Evolutionary conservation across 768 basidiomycete species (phyloP).

Genomic region (Mycena rebaudengoi): DNA sequence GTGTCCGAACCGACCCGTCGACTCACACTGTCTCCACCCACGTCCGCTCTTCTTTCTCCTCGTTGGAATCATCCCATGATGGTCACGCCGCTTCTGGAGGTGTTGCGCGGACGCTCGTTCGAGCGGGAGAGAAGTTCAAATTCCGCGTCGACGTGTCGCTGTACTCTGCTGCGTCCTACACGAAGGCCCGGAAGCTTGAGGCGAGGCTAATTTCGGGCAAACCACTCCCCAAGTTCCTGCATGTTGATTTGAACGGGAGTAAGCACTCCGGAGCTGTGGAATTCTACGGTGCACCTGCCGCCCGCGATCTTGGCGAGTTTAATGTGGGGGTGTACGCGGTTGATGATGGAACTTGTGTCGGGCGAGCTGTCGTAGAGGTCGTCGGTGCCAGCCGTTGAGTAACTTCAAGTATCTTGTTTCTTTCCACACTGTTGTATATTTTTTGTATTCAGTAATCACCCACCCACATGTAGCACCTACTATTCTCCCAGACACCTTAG

Average conservation of each 20-base stretch:
- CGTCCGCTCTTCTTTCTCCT: conserved; percentile 66
- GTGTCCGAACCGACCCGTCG: conserved; percentile 35
- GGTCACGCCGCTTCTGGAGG: conserved; percentile 45
- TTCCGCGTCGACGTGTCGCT: conserved; percentile 58
- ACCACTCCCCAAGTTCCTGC: conserved; percentile 64
- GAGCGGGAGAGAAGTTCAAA: conserved; percentile 66
- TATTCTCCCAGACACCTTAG: conserved; percentile 9
- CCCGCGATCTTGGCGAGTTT: conserved; percentile 61
- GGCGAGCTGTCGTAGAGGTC: conserved; percentile 65
- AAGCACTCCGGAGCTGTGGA: conserved; percentile 60
- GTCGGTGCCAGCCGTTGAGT: conserved; percentile 38
- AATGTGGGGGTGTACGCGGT: conserved; percentile 63
- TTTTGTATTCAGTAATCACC: conserved; percentile 20
- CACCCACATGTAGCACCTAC: conserved; percentile 29
- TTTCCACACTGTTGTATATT: conserved; percentile 21
- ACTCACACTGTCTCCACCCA: conserved; percentile 49
- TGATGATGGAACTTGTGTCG: conserved; percentile 60
- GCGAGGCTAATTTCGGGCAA: conserved; percentile 60
- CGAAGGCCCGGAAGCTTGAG: conserved; percentile 47
- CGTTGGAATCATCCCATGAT: conserved; percentile 66
- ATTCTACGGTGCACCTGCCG: conserved; percentile 60
- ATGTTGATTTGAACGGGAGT: conserved; percentile 55
- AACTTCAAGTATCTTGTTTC: background rate
- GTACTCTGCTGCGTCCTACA: conserved; percentile 29
- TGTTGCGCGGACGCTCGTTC: conserved; percentile 56